Base-by-base conservation (phyloP, 2,329 filamentous ascomycete genomes). In the Exophiala oligosperma region DNA sequence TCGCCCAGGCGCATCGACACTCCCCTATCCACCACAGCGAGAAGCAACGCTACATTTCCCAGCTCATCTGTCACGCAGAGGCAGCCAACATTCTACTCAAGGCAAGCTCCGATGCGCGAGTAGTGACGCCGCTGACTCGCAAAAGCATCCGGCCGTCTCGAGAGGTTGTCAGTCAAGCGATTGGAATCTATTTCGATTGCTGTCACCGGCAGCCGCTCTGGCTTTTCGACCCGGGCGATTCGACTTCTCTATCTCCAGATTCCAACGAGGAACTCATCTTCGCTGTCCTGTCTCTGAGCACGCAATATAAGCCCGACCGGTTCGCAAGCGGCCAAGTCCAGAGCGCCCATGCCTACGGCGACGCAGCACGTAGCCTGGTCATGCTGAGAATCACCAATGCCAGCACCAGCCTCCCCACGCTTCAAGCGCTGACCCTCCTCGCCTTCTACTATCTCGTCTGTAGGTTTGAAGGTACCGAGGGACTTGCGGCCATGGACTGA, bases 131-230 rank as follows among this genome's bases (percentile, higher is more conserved):
- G 17, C 17, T 17, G 17, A 17, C 17, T 17, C 17, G 17, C 17
- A 17, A 17, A 17, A 17, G 17, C 17, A 17, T 17, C 17, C 17
- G 17, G 17, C 17, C 17, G 17, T 17, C 17, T 17, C 17, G 17
- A 17, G 17, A 17, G 17, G 17, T 17, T 17, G 17, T 17, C 17
- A 17, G 17, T 17, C 17, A 17, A 17, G 17, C 17, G 17, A 17
- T 17, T 17, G 17, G 17, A 17, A 17, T 72, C 3, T 74, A 73
- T 46, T 70, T 72, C 14, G 65, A 72, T 49, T 70, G 68, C 52
- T 74, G 72, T 50, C 72, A 74, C 49, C 59, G 70, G 50, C 72
- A 74, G 44, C 72, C 72, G 2, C 66, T 74, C 23, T 74, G 72
- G 72, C 70, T 69, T 24, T 71, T 74, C 23, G 62, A 71, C 14